phyloP scores from a whole-genome alignment of 2,329 filamentous ascomycete species.

The Beauveria asiatica region DNA sequence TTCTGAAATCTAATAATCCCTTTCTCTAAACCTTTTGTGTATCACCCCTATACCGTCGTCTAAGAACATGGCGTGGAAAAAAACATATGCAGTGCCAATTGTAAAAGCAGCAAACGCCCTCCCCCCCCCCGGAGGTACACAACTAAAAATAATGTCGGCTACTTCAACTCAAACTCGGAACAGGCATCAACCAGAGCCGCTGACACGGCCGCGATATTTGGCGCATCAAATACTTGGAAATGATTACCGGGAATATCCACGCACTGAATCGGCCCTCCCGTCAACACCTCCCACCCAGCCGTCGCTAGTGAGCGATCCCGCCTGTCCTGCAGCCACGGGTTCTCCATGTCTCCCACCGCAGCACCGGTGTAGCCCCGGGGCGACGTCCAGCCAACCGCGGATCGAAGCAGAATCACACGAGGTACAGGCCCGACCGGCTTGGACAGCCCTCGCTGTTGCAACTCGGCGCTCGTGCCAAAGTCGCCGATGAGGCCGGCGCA shows the following conservation, averaged over 20 bases:
- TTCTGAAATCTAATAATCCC: no score
- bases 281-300: not conserved
- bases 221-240: not conserved
- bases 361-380: not conserved
- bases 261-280: not conserved
- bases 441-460: not conserved
- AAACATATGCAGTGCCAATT: no score
- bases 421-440: not conserved
- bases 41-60: no score
- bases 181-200: not conserved
- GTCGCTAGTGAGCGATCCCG: not conserved
- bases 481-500: not conserved
- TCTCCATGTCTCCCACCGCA: not conserved
- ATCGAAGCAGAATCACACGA: not conserved
- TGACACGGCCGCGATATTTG: not conserved
- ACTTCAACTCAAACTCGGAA: not conserved
- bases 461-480: not conserved
- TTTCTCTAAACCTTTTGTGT: no score
- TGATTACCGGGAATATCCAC: not conserved
- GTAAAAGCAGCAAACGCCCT: no score
- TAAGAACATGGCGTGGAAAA: no score
- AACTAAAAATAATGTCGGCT: not conserved
- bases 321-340: not conserved
- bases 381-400: not conserved
- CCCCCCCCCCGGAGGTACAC: no score